Percentiles rank a stretch among this genome's conserved stretches.
phyloP scores from a whole-genome alignment of 2,329 filamentous ascomycete genomes.

The Xylariomycetidae sp. region DNA sequence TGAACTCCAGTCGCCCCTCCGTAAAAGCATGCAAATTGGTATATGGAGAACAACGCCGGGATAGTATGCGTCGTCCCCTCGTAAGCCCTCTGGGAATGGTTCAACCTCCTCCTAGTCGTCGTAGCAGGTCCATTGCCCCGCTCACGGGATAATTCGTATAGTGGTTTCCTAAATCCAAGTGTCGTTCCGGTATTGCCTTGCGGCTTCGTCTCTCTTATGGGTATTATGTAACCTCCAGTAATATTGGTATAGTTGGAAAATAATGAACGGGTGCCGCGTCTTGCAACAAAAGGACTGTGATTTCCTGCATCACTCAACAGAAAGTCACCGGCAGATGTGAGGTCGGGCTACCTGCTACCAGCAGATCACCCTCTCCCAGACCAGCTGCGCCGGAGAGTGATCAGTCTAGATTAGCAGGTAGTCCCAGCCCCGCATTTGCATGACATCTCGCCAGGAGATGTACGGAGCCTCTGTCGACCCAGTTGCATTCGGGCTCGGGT shows the following conservation, averaged over 20 bases:
- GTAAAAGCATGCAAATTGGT: no score
- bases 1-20: no score
- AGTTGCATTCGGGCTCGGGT: constrained; percentile 28
- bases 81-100: constrained; percentile 23
- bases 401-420: constrained; percentile 72
- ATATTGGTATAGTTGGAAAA: no score
- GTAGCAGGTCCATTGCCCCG: constrained; percentile 13
- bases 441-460: constrained; percentile 92
- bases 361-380: constrained; percentile 26
- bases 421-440: constrained; percentile 87
- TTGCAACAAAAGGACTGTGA: constrained; percentile 30
- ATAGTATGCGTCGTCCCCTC: constrained; percentile 23
- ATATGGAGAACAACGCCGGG: no score
- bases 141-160: constrained; percentile 22
- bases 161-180: constrained; percentile 22
- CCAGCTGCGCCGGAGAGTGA: constrained; percentile 28
- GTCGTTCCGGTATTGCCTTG: constrained; percentile 28
- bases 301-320: constrained; percentile 31
- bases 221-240: constrained; percentile 22
- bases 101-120: constrained; percentile 18
- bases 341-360: constrained; percentile 6
- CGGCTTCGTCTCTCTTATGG: constrained; percentile 27
- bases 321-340: constrained; percentile 21
- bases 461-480: constrained; percentile 46
- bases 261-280: no score